Evolutionary conservation across 2,329 filamentous ascomycete genomes (phyloP).

Genomic region (Aspergillus sp.): DNA sequence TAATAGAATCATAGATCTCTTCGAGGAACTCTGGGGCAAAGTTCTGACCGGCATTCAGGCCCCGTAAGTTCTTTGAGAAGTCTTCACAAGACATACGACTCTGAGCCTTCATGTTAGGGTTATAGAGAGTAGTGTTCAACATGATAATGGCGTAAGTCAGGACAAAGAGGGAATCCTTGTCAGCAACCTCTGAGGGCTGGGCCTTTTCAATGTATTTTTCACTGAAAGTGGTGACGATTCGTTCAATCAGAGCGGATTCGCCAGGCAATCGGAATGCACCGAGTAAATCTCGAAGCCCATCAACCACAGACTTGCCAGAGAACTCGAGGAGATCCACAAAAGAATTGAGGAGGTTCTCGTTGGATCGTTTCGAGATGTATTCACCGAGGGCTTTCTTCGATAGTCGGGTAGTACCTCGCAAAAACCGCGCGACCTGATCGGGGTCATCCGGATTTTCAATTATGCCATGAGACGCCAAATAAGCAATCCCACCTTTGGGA

Average conservation of each 20-base stretch:
- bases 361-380: constrained; percentile 86
- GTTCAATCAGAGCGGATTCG: constrained; percentile 88
- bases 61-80: constrained; percentile 85
- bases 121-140: constrained; percentile 96
- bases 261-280: constrained; percentile 92
- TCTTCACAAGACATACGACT: constrained; percentile 82
- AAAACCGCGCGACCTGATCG: constrained; percentile 76
- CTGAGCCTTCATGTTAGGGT: constrained; percentile 73
- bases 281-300: constrained; percentile 82
- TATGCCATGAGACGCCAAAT: constrained; percentile 79
- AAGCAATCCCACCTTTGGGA: constrained; percentile 84
- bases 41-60: constrained; percentile 81
- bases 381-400: constrained; percentile 92
- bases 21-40: constrained; percentile 82
- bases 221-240: constrained; percentile 83
- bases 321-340: constrained; percentile 92
- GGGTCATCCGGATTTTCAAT: constrained; percentile 75
- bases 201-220: constrained; percentile 76
- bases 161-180: constrained; percentile 86
- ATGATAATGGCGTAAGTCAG: constrained; percentile 96
- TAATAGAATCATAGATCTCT: constrained; percentile 87
- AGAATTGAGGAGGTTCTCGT: constrained; percentile 78
- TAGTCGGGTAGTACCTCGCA: constrained; percentile 82
- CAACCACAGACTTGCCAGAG: constrained; percentile 78
- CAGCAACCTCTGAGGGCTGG: constrained; percentile 71